A percentile compares a stretch with the other conserved stretches of the same genome.
Conservation (phyloP, 176 grass and related monocot species). For the Cocos nucifera region DNA sequence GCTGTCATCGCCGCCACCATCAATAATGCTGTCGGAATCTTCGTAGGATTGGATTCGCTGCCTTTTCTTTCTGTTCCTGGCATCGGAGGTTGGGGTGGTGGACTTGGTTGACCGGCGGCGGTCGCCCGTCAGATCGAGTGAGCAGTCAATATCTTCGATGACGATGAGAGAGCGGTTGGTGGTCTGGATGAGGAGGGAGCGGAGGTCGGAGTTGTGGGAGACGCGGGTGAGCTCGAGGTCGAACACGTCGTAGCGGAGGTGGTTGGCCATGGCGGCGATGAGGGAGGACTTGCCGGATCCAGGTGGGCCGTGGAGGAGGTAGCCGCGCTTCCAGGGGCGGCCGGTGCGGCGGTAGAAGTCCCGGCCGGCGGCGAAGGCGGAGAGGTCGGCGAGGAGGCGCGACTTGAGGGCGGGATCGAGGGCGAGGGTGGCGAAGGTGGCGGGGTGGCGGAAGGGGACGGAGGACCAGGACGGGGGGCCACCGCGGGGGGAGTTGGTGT, state of each 20-base stretch:
- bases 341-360: slow-evolving; percentile 82
- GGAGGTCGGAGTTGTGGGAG: slow-evolving; percentile 64
- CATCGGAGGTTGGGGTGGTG: background rate
- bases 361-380: slow-evolving; percentile 47
- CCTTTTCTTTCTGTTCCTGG: slow-evolving; percentile 35
- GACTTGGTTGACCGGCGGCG: slow-evolving; percentile 19
- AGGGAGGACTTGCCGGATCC: slow-evolving; percentile 88
- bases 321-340: slow-evolving; percentile 80
- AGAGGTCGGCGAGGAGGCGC: slow-evolving; percentile 62
- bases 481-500: slow-evolving; percentile 54
- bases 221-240: slow-evolving; percentile 91
- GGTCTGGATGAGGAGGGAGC: slow-evolving; percentile 74
- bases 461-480: slow-evolving; percentile 52
- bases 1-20: slow-evolving; percentile 11
- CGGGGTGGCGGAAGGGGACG: slow-evolving; percentile 75
- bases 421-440: slow-evolving; percentile 87
- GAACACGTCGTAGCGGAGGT: slow-evolving; percentile 90
- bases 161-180: slow-evolving; percentile 86
- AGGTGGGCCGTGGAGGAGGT: slow-evolving; percentile 76
- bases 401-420: slow-evolving; percentile 60
- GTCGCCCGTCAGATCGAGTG: slow-evolving; percentile 78
- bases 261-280: slow-evolving; percentile 88
- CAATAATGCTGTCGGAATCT: slow-evolving; percentile 40
- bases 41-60: slow-evolving; percentile 35
- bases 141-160: slow-evolving; percentile 98